phyloP scores from a whole-genome alignment of 768 basidiomycete genomes.

The Agrocybe pediades region DNA sequence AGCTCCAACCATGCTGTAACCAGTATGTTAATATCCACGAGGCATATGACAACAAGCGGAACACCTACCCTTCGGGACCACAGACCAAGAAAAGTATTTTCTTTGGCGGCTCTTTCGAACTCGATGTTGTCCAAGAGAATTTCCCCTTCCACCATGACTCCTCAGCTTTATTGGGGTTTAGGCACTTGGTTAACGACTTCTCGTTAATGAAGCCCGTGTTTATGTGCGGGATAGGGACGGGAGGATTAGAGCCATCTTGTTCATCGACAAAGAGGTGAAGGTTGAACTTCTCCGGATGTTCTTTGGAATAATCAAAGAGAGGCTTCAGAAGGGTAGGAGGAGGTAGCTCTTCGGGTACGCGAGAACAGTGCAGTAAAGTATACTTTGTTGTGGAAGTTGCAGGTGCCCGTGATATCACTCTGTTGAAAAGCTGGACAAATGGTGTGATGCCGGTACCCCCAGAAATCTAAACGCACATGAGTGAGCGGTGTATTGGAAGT shows the following conservation, averaged over 20 bases:
- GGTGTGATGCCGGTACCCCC: conserved; percentile 89
- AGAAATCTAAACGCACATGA: conserved; percentile 56
- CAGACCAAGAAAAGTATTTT: conserved; percentile 74
- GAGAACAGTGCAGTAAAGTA: conserved; percentile 75
- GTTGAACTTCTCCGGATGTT: conserved; percentile 56
- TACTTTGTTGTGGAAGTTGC: conserved; percentile 49
- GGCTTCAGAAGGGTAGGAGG: conserved; percentile 62
- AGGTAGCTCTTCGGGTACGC: conserved; percentile 62
- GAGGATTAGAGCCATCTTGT: conserved; percentile 25
- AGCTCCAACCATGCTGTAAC: conserved; percentile 67
- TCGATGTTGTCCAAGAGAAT: conserved; percentile 21
- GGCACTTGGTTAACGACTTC: conserved; percentile 42
- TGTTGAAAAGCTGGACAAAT: conserved; percentile 76
- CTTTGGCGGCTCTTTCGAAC: conserved; percentile 20
- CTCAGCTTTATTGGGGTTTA: conserved; percentile 28
- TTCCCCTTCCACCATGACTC: conserved; percentile 38
- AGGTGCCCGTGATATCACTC: conserved; percentile 41
- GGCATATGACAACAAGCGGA: conserved; percentile 1
- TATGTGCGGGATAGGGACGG: conserved; percentile 25
- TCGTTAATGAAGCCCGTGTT: conserved; percentile 58
- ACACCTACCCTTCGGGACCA: conserved; percentile 78
- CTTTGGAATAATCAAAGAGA: conserved; percentile 46
- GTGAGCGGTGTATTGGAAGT: background rate
- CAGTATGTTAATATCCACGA: conserved; percentile 4
- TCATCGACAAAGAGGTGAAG: conserved; percentile 68